These are phyloP conservation scores for Nicotiana knightiana DNA, from an alignment of 257 asterid species.

Conservation along the genomic window DNA sequence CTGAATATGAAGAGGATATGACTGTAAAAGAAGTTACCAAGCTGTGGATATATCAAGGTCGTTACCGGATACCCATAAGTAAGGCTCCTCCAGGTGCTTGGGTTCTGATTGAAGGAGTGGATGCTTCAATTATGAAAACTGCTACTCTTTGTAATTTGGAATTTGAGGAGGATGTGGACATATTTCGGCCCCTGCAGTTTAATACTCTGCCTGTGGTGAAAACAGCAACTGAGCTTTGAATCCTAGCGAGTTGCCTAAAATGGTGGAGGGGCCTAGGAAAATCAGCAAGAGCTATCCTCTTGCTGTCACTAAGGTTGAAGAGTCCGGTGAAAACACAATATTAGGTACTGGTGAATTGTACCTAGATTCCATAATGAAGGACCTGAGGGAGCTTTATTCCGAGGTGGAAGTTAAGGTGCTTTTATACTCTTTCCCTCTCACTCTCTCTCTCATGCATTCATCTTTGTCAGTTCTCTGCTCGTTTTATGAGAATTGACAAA, in stretches of 20 bases:
- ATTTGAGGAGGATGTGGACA: conserved; percentile 76
- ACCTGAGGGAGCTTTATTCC: conserved; percentile 84
- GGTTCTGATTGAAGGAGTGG: conserved; percentile 98
- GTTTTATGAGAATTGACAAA: not conserved
- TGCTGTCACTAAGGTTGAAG: conserved; percentile 96
- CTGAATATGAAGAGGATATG: conserved; percentile 98
- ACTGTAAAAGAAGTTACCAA: conserved; percentile 87
- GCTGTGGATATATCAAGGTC: conserved; percentile 91
- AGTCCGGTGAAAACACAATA: conserved; percentile 96
- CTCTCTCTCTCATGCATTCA: not conserved
- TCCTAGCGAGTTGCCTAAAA: conserved; percentile 96
- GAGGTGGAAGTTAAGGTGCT: conserved; percentile 93
- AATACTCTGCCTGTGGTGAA: conserved; percentile 96
- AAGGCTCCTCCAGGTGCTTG: conserved; percentile 95
- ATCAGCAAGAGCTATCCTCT: conserved; percentile 98
- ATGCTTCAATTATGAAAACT: conserved; percentile 89
- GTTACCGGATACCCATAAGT: conserved; percentile 77
- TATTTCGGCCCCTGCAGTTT: conserved; percentile 90
- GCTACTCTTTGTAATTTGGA: conserved; percentile 73
- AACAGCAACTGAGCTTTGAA: conserved; percentile 95
- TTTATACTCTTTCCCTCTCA: not conserved
- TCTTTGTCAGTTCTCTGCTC: not conserved
- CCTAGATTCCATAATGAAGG: conserved; percentile 67
- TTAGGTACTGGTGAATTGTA: conserved; percentile 93
- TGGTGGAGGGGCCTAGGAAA: conserved; percentile 98